A percentile compares a stretch with the other conserved stretches of the same genome.
Conservation (phyloP, 495 filamentous ascomycete genomes). For the Aspergillus cristatus region DNA sequence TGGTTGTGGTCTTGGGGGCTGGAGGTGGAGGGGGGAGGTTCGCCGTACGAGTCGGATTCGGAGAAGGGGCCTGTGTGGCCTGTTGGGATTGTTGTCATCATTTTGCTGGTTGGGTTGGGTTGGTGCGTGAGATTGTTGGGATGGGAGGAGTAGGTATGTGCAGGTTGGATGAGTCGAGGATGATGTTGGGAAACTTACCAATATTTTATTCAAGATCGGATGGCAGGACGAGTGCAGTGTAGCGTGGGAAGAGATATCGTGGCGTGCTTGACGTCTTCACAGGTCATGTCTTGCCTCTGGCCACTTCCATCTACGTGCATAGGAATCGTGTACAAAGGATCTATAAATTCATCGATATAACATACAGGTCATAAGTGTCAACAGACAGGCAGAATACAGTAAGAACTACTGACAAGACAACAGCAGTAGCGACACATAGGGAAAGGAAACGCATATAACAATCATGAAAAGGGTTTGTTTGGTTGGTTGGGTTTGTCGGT, state of each 20-base stretch:
- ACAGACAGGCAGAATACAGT: neutral
- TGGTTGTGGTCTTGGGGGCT: too few relatives aligned
- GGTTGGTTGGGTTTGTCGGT: too few relatives aligned
- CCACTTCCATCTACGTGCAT: neutral
- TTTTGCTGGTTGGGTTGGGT: constrained; percentile 4
- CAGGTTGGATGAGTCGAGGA: neutral
- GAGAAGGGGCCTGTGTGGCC: constrained; percentile 3
- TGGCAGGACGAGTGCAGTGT: too few relatives aligned
- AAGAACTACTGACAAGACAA: neutral
- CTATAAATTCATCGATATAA: neutral
- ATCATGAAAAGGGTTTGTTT: too few relatives aligned
- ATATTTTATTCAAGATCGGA: too few relatives aligned
- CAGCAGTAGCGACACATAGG: neutral
- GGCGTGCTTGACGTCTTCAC: neutral
- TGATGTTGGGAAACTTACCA: too few relatives aligned
- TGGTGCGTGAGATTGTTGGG: neutral
- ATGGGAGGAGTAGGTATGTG: neutral
- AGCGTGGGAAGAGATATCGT: neutral
- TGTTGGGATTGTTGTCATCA: neutral
- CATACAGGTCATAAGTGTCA: neutral
- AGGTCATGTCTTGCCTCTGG: neutral
- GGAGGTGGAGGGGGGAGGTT: too few relatives aligned
- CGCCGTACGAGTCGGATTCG: constrained; percentile 1
- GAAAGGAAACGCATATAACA: neutral
- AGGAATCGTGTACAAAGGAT: neutral